phyloP scores from a whole-genome alignment of 1,284 basidiomycete genomes.

The Pseudozyma pruni region DNA sequence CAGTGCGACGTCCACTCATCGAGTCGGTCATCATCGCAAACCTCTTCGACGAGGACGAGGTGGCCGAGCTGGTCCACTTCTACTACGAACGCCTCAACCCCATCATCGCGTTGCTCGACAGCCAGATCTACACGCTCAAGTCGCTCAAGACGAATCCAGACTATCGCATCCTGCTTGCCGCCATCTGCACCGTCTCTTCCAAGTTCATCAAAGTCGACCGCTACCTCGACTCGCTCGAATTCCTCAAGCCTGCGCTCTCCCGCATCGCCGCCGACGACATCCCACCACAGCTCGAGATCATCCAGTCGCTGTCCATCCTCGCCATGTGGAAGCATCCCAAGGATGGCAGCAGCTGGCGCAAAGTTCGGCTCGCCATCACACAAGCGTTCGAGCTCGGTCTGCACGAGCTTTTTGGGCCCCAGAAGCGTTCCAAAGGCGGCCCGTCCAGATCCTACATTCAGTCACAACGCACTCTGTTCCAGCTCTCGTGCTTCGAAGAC shows the following conservation, averaged over 20 bases:
- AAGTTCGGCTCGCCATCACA: constrained; percentile 64
- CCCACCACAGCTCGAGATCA: constrained; percentile 79
- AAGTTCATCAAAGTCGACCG: constrained; percentile 81
- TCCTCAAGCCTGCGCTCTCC: constrained; percentile 75
- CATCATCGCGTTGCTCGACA: constrained; percentile 66
- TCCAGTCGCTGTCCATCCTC: constrained; percentile 84
- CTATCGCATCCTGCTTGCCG: constrained; percentile 82
- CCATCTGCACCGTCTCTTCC: constrained; percentile 82
- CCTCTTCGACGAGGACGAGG: constrained; percentile 46
- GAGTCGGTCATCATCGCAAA: constrained; percentile 44
- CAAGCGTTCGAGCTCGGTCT: constrained; percentile 69
- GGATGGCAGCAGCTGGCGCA: constrained; percentile 68
- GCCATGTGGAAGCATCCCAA: constrained; percentile 80
- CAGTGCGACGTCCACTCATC: constrained; percentile 39
- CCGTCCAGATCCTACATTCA: constrained; percentile 45
- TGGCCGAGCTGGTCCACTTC: constrained; percentile 38
- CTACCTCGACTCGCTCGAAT: constrained; percentile 62
- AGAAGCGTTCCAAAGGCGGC: constrained; percentile 43
- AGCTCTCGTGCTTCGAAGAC: constrained; percentile 51
- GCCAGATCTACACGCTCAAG: constrained; percentile 66
- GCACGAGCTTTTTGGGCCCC: constrained; percentile 48
- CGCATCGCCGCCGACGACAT: constrained; percentile 75
- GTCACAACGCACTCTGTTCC: constrained; percentile 43
- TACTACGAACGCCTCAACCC: constrained; percentile 55
- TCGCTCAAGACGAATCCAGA: constrained; percentile 76